Evolutionary conservation across 768 basidiomycete genomes (phyloP), one percentile per base, ranked within the genome.

Genomic region (Kwoniella sp.): DNA sequence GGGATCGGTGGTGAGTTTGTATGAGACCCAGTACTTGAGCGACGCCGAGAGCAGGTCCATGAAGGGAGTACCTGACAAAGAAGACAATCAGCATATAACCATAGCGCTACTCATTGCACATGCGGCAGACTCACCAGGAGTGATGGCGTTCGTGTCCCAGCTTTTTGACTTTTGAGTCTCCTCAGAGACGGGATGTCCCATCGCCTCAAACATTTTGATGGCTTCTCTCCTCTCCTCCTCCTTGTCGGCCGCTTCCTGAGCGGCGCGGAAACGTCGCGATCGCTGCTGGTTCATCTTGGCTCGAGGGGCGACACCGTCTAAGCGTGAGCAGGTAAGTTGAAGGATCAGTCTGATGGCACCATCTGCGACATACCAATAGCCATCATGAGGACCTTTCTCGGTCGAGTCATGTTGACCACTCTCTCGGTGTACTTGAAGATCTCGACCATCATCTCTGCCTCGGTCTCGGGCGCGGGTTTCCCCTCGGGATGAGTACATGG

Each of bases 241-340:
- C 75, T 95, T 93, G 29, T 93, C 89, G 56, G 86, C 84, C 3
- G 95, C 91, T 74, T 99, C 95, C 71, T 93, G 90, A 2, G 89
- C 84, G 19, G 91, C 83, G 55, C 95, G 83, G 77, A 99, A 99
- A 49, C 95, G 89, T 61, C 95, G 81, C 14, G 91, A 90, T 9
- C 95, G 89, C 73, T 99, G 95, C 69, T 99, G 95, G 71, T 99
- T 99, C 95, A 99, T 99, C 78, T 99, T 99, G 33, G 95, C 95
- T 66, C 93, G 84, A 27, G 93, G 93, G 9, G 93, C 93, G 19
- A 96, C 93, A 54, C 93, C 93, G 67, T 98, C 92, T 93, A 50
- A 25, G 31, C n/a, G 43, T 28, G 11, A n/a, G 45, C 25, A 20
- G 40, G 5, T 12, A 22, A 22, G 5, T 20, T 10, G 4, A 22